Percentiles rank a stretch among this genome's conserved stretches.
phyloP scores from a whole-genome alignment of 768 basidiomycete species.

The Tricholomella constricta region DNA sequence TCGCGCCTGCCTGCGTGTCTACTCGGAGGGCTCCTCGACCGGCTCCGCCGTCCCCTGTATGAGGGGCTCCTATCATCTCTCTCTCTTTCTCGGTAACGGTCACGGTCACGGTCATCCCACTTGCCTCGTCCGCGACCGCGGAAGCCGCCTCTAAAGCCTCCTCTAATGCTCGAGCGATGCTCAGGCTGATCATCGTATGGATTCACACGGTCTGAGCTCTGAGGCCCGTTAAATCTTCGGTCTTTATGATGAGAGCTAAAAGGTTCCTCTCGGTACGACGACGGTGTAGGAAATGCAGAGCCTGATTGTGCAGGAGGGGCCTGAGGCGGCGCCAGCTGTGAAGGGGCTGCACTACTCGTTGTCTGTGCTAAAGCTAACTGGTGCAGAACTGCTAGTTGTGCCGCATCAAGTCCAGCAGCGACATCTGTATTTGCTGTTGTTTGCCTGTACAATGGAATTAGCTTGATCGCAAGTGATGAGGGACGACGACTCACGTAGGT shows the following conservation, averaged over 20 bases:
- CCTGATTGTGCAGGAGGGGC: slow-evolving; percentile 33
- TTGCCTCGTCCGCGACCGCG: slow-evolving; percentile 57
- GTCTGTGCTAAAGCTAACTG: slow-evolving; percentile 75
- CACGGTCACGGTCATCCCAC: slow-evolving; percentile 65
- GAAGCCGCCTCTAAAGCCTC: slow-evolving; percentile 53
- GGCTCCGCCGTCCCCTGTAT: slow-evolving; percentile 56
- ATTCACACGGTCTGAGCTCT: slow-evolving; percentile 52
- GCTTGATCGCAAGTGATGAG: neutral
- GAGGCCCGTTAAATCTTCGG: slow-evolving; percentile 47
- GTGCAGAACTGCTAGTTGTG: slow-evolving; percentile 73
- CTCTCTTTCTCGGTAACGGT: slow-evolving; percentile 51
- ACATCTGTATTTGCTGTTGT: slow-evolving; percentile 55
- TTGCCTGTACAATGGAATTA: slow-evolving; percentile 47
- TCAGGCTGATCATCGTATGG: slow-evolving; percentile 51
- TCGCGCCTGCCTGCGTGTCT: slow-evolving; percentile 55
- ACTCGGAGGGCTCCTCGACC: slow-evolving; percentile 73
- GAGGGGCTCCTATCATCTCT: slow-evolving; percentile 38
- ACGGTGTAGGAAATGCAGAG: slow-evolving; percentile 31
- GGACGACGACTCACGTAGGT: slow-evolving; percentile 38
- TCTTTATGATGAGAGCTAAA: slow-evolving; percentile 40
- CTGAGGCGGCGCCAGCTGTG: slow-evolving; percentile 32
- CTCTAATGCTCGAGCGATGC: slow-evolving; percentile 51
- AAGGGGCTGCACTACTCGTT: slow-evolving; percentile 39
- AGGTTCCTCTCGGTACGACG: slow-evolving; percentile 46
- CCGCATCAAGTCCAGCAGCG: slow-evolving; percentile 44